Evolutionary conservation across 2,329 filamentous ascomycete genomes (phyloP).

Genomic region (Talaromyces piceae): DNA sequence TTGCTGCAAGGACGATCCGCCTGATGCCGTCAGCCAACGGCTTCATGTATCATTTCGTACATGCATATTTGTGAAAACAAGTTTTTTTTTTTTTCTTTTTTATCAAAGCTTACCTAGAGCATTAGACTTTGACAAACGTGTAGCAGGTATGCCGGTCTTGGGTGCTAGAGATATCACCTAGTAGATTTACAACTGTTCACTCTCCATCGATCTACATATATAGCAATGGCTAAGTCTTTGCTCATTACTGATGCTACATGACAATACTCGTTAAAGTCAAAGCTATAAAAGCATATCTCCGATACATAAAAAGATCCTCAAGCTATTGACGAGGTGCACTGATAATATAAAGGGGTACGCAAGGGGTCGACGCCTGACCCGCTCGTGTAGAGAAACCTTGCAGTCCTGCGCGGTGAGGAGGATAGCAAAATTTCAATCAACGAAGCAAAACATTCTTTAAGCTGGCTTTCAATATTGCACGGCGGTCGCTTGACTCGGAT

Average conservation of each 20-base stretch:
- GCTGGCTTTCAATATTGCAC: neutral
- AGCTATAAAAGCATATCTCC: too few relatives aligned
- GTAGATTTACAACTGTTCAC: too few relatives aligned
- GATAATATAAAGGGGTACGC: neutral
- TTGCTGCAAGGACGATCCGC: neutral
- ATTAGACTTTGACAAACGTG: neutral
- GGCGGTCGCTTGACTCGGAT: neutral
- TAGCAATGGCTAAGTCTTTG: too few relatives aligned
- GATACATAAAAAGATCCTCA: neutral
- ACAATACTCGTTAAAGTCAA: too few relatives aligned
- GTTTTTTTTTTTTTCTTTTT: neutral
- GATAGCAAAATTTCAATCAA: constrained; percentile 10
- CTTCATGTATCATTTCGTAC: neutral
- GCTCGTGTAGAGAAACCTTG: neutral
- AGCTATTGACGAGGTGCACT: neutral
- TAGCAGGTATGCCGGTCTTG: neutral
- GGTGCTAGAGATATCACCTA: too few relatives aligned
- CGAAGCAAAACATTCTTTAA: constrained; percentile 6
- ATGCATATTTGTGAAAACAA: neutral
- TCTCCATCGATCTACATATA: too few relatives aligned
- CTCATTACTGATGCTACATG: too few relatives aligned
- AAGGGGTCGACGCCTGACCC: neutral
- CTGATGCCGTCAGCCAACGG: neutral
- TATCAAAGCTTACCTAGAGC: neutral
- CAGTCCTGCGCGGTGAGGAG: neutral